phyloP scores from a whole-genome alignment of 352 stramenopile species.

The Phytophthora foliorum region DNA sequence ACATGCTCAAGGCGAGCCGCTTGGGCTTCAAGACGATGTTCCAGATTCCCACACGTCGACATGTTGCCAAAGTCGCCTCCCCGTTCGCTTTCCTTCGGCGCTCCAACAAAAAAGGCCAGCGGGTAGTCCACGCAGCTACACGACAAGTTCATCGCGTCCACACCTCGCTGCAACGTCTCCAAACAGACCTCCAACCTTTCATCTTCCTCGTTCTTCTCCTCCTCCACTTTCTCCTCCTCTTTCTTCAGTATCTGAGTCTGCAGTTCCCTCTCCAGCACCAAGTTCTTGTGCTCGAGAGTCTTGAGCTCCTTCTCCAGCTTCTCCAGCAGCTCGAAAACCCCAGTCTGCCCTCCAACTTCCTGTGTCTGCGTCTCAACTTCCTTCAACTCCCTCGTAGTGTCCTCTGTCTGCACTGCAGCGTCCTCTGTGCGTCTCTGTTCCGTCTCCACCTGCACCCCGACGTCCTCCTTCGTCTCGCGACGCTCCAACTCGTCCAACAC shows the following conservation, averaged over 20 bases:
- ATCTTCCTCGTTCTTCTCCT: constrained; percentile 1
- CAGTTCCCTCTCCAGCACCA: constrained; percentile 30
- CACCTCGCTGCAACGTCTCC: constrained; percentile 29
- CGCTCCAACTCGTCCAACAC: constrained; percentile 42
- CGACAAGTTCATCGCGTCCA: constrained; percentile 32
- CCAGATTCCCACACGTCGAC: constrained; percentile 34
- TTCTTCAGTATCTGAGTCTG: constrained; percentile 14
- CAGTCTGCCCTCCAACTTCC: not conserved
- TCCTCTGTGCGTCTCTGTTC: constrained; percentile 7
- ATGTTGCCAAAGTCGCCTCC: not conserved
- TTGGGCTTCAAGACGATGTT: constrained; percentile 40
- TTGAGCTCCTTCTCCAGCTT: constrained; percentile 37
- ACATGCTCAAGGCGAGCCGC: constrained; percentile 30
- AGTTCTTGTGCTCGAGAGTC: constrained; percentile 33
- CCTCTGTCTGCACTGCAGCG: constrained; percentile 27
- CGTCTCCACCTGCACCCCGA: constrained; percentile 14
- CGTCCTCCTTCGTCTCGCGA: constrained; percentile 32
- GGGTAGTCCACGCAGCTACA: constrained; percentile 34
- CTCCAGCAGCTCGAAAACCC: constrained; percentile 18
- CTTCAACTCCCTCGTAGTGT: not conserved
- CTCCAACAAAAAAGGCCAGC: constrained; percentile 21
- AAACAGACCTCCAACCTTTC: constrained; percentile 24
- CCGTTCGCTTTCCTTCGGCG: not conserved
- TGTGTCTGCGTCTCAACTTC: constrained; percentile 22
- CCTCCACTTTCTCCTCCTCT: too few species aligned